Evolutionary conservation across 2,329 filamentous ascomycete genomes (phyloP).

Genomic region (Lasiodiplodia gonubiensis): DNA sequence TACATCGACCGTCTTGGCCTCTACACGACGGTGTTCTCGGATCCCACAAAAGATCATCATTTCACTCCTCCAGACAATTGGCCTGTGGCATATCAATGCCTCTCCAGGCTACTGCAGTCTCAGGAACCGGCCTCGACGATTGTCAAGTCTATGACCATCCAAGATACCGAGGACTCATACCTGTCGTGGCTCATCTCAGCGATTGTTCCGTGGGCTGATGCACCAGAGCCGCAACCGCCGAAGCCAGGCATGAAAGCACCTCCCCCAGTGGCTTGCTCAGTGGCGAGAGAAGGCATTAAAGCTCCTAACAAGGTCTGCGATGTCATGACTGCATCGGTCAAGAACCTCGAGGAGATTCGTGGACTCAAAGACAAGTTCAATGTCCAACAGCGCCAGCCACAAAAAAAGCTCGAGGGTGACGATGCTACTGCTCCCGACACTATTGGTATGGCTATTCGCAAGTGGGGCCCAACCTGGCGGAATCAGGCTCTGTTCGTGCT

Average conservation of each 20-base stretch:
- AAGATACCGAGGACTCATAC: constrained; percentile 69
- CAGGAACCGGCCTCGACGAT: neutral
- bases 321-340: constrained; percentile 68
- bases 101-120: constrained; percentile 43
- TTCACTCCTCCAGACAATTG: constrained; percentile 62
- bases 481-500: constrained; percentile 72
- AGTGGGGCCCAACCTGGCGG: constrained; percentile 75
- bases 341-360: constrained; percentile 68
- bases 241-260: constrained; percentile 57
- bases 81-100: constrained; percentile 70
- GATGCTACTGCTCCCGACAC: constrained; percentile 61
- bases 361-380: constrained; percentile 60
- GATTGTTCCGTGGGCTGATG: constrained; percentile 73
- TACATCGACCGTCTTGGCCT: constrained; percentile 71
- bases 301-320: constrained; percentile 76
- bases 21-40: constrained; percentile 75
- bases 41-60: constrained; percentile 63
- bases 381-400: constrained; percentile 54
- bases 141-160: constrained; percentile 57
- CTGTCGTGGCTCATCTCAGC: constrained; percentile 78
- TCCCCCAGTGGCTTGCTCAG: constrained; percentile 65
- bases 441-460: constrained; percentile 75
- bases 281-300: constrained; percentile 78
- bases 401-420: constrained; percentile 52
- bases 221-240: constrained; percentile 43